A percentile compares a stretch with the other conserved stretches of the same genome.
Evolutionary conservation across 768 basidiomycete genomes (phyloP).

Genomic region (Tricholoma flavovirens): DNA sequence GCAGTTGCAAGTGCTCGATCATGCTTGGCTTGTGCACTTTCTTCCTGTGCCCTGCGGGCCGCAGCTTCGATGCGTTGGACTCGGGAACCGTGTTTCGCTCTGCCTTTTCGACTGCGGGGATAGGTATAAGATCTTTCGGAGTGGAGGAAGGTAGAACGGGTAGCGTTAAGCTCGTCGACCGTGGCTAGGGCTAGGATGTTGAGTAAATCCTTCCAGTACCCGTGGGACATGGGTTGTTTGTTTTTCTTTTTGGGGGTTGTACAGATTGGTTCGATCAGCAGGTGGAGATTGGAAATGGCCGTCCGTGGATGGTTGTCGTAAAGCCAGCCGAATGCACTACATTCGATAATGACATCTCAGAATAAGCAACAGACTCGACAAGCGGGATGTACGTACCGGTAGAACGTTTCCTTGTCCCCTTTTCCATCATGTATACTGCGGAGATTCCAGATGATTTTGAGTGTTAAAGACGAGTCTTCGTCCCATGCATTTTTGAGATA

Average conservation of each 20-base stretch:
- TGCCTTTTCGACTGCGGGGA: slow-evolving; percentile 1
- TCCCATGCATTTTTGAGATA: slow-evolving; percentile 49
- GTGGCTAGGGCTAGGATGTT: slow-evolving; percentile 61
- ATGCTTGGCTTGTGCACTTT: slow-evolving; percentile 18
- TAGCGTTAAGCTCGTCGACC: slow-evolving; percentile 39
- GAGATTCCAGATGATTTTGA: slow-evolving; percentile 62
- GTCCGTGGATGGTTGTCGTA: slow-evolving; percentile 66
- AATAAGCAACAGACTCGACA: no score
- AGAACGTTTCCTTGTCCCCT: slow-evolving; percentile 54
- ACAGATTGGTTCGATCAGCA: slow-evolving; percentile 50
- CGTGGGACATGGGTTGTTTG: slow-evolving; percentile 35
- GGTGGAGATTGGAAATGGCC: slow-evolving; percentile 53
- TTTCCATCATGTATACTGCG: slow-evolving; percentile 71
- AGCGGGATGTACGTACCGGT: slow-evolving; percentile 30
- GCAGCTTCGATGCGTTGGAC: slow-evolving; percentile 19
- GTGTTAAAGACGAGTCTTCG: slow-evolving; percentile 51
- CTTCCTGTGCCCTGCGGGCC: slow-evolving; percentile 12
- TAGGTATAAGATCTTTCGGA: slow-evolving; percentile 12
- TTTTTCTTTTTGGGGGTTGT: slow-evolving; percentile 24
- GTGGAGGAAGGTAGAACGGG: slow-evolving; percentile 25
- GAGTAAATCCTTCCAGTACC: slow-evolving; percentile 74
- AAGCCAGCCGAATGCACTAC: slow-evolving; percentile 62
- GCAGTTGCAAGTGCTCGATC: slow-evolving; percentile 18
- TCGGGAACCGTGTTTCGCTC: slow-evolving; percentile 12
- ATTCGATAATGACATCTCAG: no score